Evolutionary conservation across 306 rosid genomes (phyloP), one percentile per base, ranked within the genome.

Genomic region (Acacia crassicarpa): DNA sequence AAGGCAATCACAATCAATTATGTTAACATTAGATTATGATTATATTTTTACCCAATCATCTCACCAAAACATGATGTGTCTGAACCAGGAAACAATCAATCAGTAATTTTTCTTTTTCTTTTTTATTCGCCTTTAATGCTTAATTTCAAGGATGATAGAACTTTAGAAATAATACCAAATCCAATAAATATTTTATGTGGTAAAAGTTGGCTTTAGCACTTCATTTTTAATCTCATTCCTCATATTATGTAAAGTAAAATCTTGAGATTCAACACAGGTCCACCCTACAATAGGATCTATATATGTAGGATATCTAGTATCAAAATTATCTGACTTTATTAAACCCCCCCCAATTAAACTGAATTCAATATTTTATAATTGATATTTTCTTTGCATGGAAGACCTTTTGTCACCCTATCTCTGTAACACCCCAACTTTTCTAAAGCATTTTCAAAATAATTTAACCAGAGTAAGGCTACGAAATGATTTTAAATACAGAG

Each of bases 51-150:
- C 41, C 78, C 59, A 41, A 56, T 79, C 54, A 75, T 63, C 45
- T 79, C 76, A 67, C 40, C 48, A 22, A 80, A 83, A 76, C 83
- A 77, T 69, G 85, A 71, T 74, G 74, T 90, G 83, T 79, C 89
- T 83, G 65, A 63, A 45, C 66, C 54, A n/a, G 27, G 67, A 54
- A 71, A 38, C 74, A 83, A 43, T n/a, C 67, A 25, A 38, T 43
- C 70, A 84, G 79, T 22, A n/a, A 22, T 35, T 35, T 17, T 67
- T 19, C 4, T 20, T 40, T 58, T 9, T 16, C 3, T 7, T 53
- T 54, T 53, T 6, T 20, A 2, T 54, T 59, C 23, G 2, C 23
- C 22, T 69, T 22, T 69, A 41, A 69, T 41, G 41, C 69, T 30
- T 63, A 30, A 27, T 30, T 12, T 63, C 69, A 27, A 30, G 69